A percentile compares a stretch with the other conserved stretches of the same genome.
These are phyloP conservation scores for Penicillium bialowiezense DNA, from an alignment of 495 filamentous ascomycete genomes.

Conservation along the genomic window DNA sequence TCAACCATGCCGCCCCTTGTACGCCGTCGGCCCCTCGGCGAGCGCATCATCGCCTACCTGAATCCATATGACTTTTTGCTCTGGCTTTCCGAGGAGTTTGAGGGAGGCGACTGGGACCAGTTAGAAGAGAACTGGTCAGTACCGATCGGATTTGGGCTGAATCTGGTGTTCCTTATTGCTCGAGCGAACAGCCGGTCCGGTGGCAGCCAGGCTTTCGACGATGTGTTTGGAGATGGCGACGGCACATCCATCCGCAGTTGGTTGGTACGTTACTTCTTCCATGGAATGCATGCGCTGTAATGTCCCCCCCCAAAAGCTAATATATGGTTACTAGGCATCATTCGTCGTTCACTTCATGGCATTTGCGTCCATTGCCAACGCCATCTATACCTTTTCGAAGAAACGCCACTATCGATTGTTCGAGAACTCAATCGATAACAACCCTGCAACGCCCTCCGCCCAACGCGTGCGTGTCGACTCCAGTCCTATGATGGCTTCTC, in stretches of 20 bases:
- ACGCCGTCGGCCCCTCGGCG: conserved; percentile 68
- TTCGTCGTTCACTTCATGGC: conserved; percentile 67
- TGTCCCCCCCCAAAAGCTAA: conserved; percentile 3
- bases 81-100: conserved; percentile 85
- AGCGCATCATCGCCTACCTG: conserved; percentile 74
- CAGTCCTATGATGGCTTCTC: conserved; percentile 73
- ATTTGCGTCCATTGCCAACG: conserved; percentile 65
- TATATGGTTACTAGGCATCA: conserved; percentile 48
- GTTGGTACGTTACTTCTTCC: conserved; percentile 59
- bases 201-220: conserved; percentile 52
- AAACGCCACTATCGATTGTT: conserved; percentile 89
- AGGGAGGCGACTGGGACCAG: conserved; percentile 85
- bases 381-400: conserved; percentile 77
- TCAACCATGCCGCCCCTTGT: conserved; percentile 70
- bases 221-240: conserved; percentile 79
- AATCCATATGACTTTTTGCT: conserved; percentile 87
- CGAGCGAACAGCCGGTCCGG: conserved; percentile 64
- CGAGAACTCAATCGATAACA: conserved; percentile 71
- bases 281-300: too few species aligned
- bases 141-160: conserved; percentile 69
- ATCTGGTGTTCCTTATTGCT: conserved; percentile 77
- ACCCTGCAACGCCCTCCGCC: conserved; percentile 79
- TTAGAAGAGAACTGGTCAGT: conserved; percentile 67
- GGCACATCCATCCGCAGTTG: conserved; percentile 66
- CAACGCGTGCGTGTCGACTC: conserved; percentile 89